Conservation (phyloP, 139 green algal genomes). For the Closterium sp. region DNA sequence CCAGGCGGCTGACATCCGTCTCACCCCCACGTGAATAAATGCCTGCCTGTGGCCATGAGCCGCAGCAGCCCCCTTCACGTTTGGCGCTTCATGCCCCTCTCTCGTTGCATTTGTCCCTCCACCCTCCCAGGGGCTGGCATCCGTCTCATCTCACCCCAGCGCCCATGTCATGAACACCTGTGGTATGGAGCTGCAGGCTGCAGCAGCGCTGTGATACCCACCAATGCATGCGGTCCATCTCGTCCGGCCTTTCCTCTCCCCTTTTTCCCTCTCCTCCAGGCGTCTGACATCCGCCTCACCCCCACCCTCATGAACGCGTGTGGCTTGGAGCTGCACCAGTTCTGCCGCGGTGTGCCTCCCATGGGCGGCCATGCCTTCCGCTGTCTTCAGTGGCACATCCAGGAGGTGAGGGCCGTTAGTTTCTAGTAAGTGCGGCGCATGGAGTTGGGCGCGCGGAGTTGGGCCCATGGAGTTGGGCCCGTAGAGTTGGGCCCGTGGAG, state of each 20-base stretch:
- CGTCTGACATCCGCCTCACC: conserved; percentile 3
- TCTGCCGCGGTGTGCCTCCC: background rate
- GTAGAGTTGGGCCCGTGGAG: no score
- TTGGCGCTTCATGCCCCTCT: no score
- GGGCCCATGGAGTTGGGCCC: no score
- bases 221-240: background rate
- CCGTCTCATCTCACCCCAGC: no score
- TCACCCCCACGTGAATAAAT: no score
- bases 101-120: no score
- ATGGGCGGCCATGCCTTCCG: conserved; percentile 27
- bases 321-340: background rate
- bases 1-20: no score
- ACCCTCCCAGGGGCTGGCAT: conserved; percentile 1
- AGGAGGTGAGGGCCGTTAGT: background rate
- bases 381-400: conserved; percentile 24
- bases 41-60: background rate
- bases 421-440: no score
- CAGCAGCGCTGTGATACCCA: background rate
- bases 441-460: no score
- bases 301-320: conserved; percentile 22
- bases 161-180: conserved; percentile 16
- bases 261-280: background rate
- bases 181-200: background rate
- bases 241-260: background rate
- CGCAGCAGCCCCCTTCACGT: background rate